Conservation (phyloP, 164 flowering plant species). For the Stephania yunnanensis region DNA sequence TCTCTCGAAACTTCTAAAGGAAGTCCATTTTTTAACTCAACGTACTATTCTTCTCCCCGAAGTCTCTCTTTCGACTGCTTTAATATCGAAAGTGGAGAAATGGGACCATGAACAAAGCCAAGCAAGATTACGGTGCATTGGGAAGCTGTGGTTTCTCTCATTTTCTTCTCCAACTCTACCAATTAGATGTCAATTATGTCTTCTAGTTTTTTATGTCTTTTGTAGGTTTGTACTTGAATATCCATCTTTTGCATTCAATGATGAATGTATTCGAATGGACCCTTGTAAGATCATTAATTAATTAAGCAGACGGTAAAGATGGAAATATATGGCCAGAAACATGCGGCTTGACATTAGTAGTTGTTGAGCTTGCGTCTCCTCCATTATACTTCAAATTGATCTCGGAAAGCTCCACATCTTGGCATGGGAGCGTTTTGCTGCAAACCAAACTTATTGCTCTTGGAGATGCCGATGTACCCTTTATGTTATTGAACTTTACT, state of each 20-base stretch:
- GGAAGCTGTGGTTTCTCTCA: no score
- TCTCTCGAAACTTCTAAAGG: no score
- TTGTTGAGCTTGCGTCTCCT: constrained; percentile 14
- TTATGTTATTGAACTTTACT: constrained; percentile 19
- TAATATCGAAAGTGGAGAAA: no score
- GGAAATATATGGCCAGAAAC: constrained; percentile 5
- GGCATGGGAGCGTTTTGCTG: constrained; percentile 20
- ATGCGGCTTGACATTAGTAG: constrained; percentile 9
- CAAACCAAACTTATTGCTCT: constrained; percentile 20
- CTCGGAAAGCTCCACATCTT: constrained; percentile 15
- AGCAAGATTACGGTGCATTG: no score
- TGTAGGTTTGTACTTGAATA: neutral
- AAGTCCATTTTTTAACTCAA: no score
- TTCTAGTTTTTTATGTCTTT: neutral
- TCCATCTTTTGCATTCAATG: neutral
- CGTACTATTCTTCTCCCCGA: no score
- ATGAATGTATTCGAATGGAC: neutral
- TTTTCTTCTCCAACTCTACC: no score
- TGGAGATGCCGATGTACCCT: constrained; percentile 23
- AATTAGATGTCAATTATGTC: no score
- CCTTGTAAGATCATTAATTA: neutral
- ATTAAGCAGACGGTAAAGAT: neutral
- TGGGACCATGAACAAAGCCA: no score
- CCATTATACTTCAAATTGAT: constrained; percentile 24
- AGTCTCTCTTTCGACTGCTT: no score